Evolutionary conservation across 2,329 filamentous ascomycete species (phyloP), one percentile per base, ranked within the genome.

Genomic region (Ophiosphaerella narmari): DNA sequence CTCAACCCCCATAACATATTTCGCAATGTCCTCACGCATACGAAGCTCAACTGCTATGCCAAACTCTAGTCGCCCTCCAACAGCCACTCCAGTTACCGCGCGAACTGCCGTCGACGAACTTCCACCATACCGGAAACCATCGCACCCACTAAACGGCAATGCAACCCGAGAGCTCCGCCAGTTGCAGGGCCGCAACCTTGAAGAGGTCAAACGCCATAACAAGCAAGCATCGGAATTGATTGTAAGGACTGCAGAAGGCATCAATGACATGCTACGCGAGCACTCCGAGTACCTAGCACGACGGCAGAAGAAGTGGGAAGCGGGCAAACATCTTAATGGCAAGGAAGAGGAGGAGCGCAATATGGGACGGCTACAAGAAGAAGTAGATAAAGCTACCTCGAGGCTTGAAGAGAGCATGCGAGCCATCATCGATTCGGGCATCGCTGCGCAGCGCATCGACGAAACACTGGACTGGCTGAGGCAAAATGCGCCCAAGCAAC

Each of bases 331-430:
- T 34, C 66, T 73, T 0, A 74, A 76, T 2, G 68, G 73, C 9
- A 64, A 74, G 13, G 69, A 73, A 33, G 74, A 76, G 18, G 65
- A 71, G 23, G 72, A 75, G 47, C 55, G 63, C 8, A 66, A 68
- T 39, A 60, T 82, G 39, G 67, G 71, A 8, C 66, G 74, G 26
- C 59, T 76, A 46, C 52, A 72, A 48, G 68, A 72, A 16, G 74
- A 77, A 48, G 82, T 85, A 2, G 73, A 79, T 13, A 67, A 70
- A 3, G 72, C 83, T 58, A 87, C 83, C 1, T 67, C 71, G 24
- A 75, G 77, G 43, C 76, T 87, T 63, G 86, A 89, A 57, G 75
- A 79, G 62, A 76, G 74, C 39, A 79, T 87, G 63, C 78, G 85
- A 13, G 73, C 77, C 11, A 68, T 84, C 41, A 81, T 88, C 50